Percentiles rank a stretch among this genome's conserved stretches.
Conservation (phyloP, 352 stramenopile genomes). For the Achlya hypogyna region DNA sequence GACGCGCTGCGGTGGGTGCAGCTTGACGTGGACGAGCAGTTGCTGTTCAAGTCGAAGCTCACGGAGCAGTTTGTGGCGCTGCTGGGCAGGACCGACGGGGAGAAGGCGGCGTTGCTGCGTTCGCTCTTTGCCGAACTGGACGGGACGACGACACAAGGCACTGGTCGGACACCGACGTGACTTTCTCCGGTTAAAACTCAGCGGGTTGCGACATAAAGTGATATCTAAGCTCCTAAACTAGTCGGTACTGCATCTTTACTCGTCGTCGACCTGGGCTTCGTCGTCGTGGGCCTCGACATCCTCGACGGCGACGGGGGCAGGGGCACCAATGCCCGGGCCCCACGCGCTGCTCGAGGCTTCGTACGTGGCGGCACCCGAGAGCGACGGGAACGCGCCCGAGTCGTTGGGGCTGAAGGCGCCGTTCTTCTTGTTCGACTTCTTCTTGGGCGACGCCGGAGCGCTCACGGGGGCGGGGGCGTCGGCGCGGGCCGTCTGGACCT, state of each 20-base stretch:
- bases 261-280: slow-evolving; percentile 28
- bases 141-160: not conserved
- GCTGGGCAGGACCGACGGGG: slow-evolving; percentile 45
- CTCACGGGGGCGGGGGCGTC: slow-evolving; percentile 19
- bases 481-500: slow-evolving; percentile 44
- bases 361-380: slow-evolving; percentile 36
- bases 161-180: not conserved
- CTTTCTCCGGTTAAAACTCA: slow-evolving; percentile 25
- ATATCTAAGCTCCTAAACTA: slow-evolving; percentile 14
- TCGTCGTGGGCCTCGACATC: slow-evolving; percentile 34
- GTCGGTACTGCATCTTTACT: slow-evolving; percentile 3
- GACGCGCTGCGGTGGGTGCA: slow-evolving; percentile 28
- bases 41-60: slow-evolving; percentile 65
- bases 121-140: slow-evolving; percentile 65
- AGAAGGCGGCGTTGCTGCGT: slow-evolving; percentile 69
- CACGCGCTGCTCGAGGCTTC: not conserved
- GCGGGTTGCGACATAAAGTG: not conserved
- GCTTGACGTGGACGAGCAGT: slow-evolving; percentile 56
- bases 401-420: slow-evolving; percentile 76
- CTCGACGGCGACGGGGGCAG: slow-evolving; percentile 15
- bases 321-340: not conserved
- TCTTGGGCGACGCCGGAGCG: slow-evolving; percentile 40
- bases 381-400: slow-evolving; percentile 70
- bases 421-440: slow-evolving; percentile 48
- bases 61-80: slow-evolving; percentile 71